phyloP scores from a whole-genome alignment of 441 rosid species.

The Dalechampia spathulata region DNA sequence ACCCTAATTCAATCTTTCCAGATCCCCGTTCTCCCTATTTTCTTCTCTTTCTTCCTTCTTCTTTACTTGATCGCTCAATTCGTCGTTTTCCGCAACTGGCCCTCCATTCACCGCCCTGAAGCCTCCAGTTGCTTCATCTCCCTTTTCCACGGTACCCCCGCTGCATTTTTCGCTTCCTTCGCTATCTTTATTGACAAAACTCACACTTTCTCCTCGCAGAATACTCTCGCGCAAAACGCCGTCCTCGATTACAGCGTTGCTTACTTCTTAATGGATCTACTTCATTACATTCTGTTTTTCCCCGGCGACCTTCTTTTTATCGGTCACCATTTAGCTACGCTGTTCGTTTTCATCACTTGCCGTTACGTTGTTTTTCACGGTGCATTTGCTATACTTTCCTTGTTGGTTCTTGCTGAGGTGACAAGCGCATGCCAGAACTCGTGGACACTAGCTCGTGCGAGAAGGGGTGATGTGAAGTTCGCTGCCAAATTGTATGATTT shows the following conservation, averaged over 20 bases:
- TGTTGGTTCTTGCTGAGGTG: slow-evolving; percentile 68
- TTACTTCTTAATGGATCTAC: slow-evolving; percentile 70
- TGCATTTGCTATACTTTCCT: slow-evolving; percentile 54
- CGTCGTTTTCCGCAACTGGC: slow-evolving; percentile 60
- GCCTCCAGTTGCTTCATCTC: slow-evolving; percentile 85
- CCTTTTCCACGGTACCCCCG: slow-evolving; percentile 69
- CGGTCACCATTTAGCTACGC: slow-evolving; percentile 77
- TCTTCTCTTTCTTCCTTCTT: slow-evolving; percentile 49
- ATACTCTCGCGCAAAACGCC: slow-evolving; percentile 40
- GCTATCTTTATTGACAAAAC: slow-evolving; percentile 49
- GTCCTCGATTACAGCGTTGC: slow-evolving; percentile 80
- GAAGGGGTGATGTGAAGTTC: slow-evolving; percentile 36
- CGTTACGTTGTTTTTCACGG: slow-evolving; percentile 62
- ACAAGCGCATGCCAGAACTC: slow-evolving; percentile 86
- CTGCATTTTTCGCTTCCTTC: slow-evolving; percentile 42
- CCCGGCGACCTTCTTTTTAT: slow-evolving; percentile 73
- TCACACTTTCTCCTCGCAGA: slow-evolving; percentile 48
- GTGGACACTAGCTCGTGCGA: slow-evolving; percentile 63
- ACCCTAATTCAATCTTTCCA: slow-evolving; percentile 16
- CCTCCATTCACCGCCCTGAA: slow-evolving; percentile 51
- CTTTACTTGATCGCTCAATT: slow-evolving; percentile 48
- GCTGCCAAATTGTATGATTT: slow-evolving; percentile 42
- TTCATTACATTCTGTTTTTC: slow-evolving; percentile 60
- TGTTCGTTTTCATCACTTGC: slow-evolving; percentile 82
- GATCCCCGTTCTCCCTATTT: slow-evolving; percentile 35